These are phyloP conservation scores for Colletotrichum gloeosporioides DNA, from an alignment of 2,329 filamentous ascomycete genomes.

Conservation along the genomic window DNA sequence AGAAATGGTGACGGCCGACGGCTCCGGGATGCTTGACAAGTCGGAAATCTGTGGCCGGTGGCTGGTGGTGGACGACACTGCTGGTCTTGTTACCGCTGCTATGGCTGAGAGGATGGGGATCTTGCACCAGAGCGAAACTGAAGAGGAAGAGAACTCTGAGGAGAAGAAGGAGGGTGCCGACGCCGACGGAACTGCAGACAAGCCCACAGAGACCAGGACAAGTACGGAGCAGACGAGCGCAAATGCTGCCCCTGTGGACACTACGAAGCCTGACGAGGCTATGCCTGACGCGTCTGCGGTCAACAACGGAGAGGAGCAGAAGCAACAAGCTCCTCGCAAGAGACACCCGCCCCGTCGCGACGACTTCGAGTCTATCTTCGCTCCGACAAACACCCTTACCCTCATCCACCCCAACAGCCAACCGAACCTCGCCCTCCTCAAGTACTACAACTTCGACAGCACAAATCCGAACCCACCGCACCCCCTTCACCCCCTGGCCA, in stretches of 20 bases:
- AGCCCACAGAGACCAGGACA: neutral
- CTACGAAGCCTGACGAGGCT: neutral
- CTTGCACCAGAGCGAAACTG: conserved; percentile 56
- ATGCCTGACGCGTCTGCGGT: neutral
- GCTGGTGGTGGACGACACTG: conserved; percentile 86
- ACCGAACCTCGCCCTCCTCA: conserved; percentile 85
- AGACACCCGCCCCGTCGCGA: conserved; percentile 30
- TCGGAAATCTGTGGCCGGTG: conserved; percentile 58
- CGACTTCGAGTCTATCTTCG: conserved; percentile 69
- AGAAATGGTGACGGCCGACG: conserved; percentile 29
- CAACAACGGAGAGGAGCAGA: neutral
- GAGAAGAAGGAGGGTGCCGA: conserved; percentile 21
- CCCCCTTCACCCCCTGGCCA: conserved; percentile 77
- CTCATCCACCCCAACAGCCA: conserved; percentile 83
- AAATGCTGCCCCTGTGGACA: neutral
- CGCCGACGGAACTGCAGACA: conserved; percentile 5
- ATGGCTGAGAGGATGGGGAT: conserved; percentile 91
- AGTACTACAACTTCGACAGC: conserved; percentile 87
- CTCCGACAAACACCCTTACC: conserved; percentile 77
- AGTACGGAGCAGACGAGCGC: neutral
- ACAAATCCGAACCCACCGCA: conserved; percentile 63
- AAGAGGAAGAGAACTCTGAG: conserved; percentile 32
- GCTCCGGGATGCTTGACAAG: conserved; percentile 77
- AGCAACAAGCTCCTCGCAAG: neutral
- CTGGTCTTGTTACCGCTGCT: conserved; percentile 80